Base-by-base conservation (phyloP, 768 basidiomycete genomes). In the Candolleomyces efflorescens region DNA sequence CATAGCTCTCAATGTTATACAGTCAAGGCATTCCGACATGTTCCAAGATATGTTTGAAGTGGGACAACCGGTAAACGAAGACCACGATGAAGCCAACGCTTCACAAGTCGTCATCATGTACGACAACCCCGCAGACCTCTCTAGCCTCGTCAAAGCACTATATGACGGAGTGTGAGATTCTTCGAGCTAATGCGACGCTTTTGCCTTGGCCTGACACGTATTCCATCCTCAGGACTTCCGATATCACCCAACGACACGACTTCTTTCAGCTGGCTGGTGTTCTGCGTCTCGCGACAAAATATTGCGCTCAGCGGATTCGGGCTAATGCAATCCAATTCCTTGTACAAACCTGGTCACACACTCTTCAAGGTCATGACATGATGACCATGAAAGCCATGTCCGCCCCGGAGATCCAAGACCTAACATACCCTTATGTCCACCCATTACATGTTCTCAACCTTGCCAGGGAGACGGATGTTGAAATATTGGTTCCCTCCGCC, bases 371-470 rank as follows among this genome's bases (percentile, higher is more conserved):
- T 10, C 84, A 85, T 60, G 82, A 85, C 59, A 69, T 69, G 20
- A 84, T 84, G 82, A 75, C 84, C 12, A 71, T 77, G 50, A 71
- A 67, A 18, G 83, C 83, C 2, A 61, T 83, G 24, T 69, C 62
- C 23, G 68, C 79, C 3, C 78, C 75, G 5, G 54, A 67, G 13
- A 69, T 78, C 53, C 68, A 74, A 60, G 72, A 77, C 55, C 67
- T 80, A 41, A 76, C 80, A n/a, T 84, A 80, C 61, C 83, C 83
- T 15, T 82, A 78, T 58, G 79, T 80, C 26, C 84, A 86, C 62
- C 84, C 83, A 9, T 59, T 86, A 24, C 81, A 81, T 61, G 76
- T 83, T 36, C 75, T 85, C 53, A 82, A 82, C 56, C 76, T 84
- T 41, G 81, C 82, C 13, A 72, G 76, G 48, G 80, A 82, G 64